A percentile compares a stretch with the other conserved stretches of the same genome.
Evolutionary conservation across 306 rosid species (phyloP).

Genomic region (Spatholobus suberectus): DNA sequence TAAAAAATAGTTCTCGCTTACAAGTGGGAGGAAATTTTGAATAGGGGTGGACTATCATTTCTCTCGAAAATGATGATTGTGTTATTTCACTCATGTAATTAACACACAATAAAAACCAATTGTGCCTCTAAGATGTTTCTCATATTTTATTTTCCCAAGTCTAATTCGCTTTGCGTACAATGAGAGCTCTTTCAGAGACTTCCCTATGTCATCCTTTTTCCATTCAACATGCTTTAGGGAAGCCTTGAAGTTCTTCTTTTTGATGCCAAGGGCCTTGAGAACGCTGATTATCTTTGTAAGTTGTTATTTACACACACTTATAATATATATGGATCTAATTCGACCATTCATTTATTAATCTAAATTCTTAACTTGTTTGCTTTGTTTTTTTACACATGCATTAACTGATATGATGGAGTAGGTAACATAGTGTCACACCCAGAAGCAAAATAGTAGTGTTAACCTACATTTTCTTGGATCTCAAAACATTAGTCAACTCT

Average conservation of each 20-base stretch:
- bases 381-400: too few species aligned
- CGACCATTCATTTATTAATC: background rate
- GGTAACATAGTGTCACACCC: too few species aligned
- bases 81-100: background rate
- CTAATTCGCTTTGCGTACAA: too few species aligned
- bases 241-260: slow-evolving; percentile 74
- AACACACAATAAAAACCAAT: background rate
- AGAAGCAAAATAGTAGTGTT: too few species aligned
- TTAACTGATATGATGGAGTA: too few species aligned
- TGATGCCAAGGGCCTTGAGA: slow-evolving; percentile 70
- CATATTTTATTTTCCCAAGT: background rate
- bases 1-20: too few species aligned
- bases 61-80: background rate
- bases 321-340: background rate
- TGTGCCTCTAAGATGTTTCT: background rate
- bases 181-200: too few species aligned
- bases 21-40: too few species aligned
- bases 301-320: background rate
- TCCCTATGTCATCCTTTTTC: background rate
- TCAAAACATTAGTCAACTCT: too few species aligned
- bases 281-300: slow-evolving; percentile 70
- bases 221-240: slow-evolving; percentile 70
- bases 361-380: background rate
- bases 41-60: too few species aligned
- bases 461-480: too few species aligned